These are phyloP conservation scores for Leptomonas pyrrhocoris DNA, from an alignment of 208 protist species.

Conservation along the genomic window DNA sequence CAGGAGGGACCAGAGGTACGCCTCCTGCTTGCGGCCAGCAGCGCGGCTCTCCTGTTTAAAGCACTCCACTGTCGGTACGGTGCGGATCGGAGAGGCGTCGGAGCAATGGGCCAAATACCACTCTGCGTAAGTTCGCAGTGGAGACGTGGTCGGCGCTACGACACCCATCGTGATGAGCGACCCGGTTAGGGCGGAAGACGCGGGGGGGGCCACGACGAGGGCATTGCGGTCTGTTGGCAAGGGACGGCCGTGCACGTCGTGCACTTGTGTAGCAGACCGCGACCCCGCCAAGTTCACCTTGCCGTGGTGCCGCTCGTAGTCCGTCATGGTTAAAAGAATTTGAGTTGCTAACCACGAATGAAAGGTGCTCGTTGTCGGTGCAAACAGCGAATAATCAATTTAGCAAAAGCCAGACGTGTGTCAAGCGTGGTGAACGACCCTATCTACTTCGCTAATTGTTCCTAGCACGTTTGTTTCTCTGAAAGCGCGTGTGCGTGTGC, in stretches of 20 bases:
- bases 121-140: slow-evolving; percentile 48
- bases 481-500: too few relatives aligned
- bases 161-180: background rate
- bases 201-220: background rate
- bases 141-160: slow-evolving; percentile 2
- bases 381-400: too few relatives aligned
- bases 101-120: slow-evolving; percentile 43
- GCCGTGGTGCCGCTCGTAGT: slow-evolving; percentile 47
- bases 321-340: slow-evolving; percentile 18
- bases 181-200: background rate
- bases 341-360: background rate
- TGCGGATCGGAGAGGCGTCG: slow-evolving; percentile 3
- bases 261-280: slow-evolving; percentile 3
- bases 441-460: too few relatives aligned
- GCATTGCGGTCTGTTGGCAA: background rate
- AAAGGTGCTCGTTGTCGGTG: background rate
- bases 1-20: slow-evolving; percentile 64
- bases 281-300: slow-evolving; percentile 47
- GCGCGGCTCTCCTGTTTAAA: slow-evolving; percentile 48
- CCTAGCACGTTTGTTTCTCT: too few relatives aligned
- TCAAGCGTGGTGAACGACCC: too few relatives aligned
- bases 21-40: slow-evolving; percentile 46
- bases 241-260: slow-evolving; percentile 29
- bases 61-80: slow-evolving; percentile 44
- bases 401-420: too few relatives aligned